Base-by-base conservation (phyloP, 2,329 filamentous ascomycete genomes). In the Zymoseptoria tritici region DNA sequence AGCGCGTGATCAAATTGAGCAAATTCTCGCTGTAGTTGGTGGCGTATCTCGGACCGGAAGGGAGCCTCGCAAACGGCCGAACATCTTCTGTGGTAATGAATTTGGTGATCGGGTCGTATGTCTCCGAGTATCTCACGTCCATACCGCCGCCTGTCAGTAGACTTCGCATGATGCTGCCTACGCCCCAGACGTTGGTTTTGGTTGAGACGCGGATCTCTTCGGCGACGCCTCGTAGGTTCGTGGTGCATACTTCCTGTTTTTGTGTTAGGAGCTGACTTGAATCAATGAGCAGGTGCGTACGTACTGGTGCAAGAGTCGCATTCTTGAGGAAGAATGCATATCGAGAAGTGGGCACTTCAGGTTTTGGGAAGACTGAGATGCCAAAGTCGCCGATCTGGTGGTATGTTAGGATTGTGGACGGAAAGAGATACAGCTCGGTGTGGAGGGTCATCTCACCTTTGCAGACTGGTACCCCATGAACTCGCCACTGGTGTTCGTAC, bases 111-210 rank as follows among this genome's bases (percentile, higher is more conserved):
- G 11, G 36, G 13, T 46, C 13, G 36, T 16, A 16, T 0, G 5
- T 13, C 7, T 16, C 22, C 52, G 22, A n/a, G n/a, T 52, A 52
- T 13, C 13, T 9, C 11, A 9, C 22, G 8, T 52, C 50, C 11
- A 6, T 2, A 19, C 9, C 16, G 3, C 20, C 20, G 9, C 52
- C 52, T 13, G n/a, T 9, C 50, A 60, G 53, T 21, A 64, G 55
- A 29, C 29, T 50, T 52, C 57, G 58, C 58, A 64, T 57, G 2
- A 59, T 54, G 20, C 60, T 60, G 22, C 60, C 62, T 7, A 63
- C 62, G 50, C 59, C 59, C 49, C 46, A 64, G 19, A 64, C 62
- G 31, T 64, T 59, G 7, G 62, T 62, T 29, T 61, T 63, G 36
- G 57, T 55, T 50, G 51, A 60, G 36, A 49, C 19, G 13, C 51